phyloP scores from a whole-genome alignment of 2,329 filamentous ascomycete species.

The Claviceps maximensis region DNA sequence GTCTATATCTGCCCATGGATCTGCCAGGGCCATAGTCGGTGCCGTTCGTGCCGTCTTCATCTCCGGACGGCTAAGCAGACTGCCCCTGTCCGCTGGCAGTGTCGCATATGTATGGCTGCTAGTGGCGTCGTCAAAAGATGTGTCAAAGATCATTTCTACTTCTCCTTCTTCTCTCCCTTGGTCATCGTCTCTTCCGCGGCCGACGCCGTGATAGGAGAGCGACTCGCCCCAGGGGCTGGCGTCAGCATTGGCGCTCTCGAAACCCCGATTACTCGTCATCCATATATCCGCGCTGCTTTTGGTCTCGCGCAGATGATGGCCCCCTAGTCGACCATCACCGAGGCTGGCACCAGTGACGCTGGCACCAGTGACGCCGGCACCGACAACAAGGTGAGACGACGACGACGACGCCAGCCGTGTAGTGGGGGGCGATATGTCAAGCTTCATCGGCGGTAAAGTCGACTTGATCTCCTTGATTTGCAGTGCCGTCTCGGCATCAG shows the following conservation, averaged over 20 bases:
- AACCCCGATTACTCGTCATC: slow-evolving; percentile 8
- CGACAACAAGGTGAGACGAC: slow-evolving; percentile 6
- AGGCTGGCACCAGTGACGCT: slow-evolving; percentile 4
- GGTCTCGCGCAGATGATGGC: slow-evolving; percentile 25
- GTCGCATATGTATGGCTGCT: slow-evolving; percentile 7
- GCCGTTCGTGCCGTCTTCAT: slow-evolving; percentile 31
- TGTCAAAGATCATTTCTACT: slow-evolving; percentile 62
- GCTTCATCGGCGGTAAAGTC: slow-evolving; percentile 80
- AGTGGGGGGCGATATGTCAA: slow-evolving; percentile 38
- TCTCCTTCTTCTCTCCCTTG: slow-evolving; percentile 26
- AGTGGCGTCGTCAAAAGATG: slow-evolving; percentile 37
- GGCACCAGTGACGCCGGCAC: slow-evolving; percentile 11
- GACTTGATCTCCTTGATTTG: slow-evolving; percentile 72
- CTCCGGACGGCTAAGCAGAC: slow-evolving; percentile 14
- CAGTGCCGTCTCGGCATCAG: slow-evolving; percentile 36
- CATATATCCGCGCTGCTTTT: slow-evolving; percentile 30
- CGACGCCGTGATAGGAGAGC: slow-evolving; percentile 15
- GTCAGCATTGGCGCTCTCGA: background rate
- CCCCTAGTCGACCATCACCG: background rate
- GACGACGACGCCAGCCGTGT: slow-evolving; percentile 14
- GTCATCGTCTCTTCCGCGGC: slow-evolving; percentile 8
- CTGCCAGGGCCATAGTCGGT: slow-evolving; percentile 34
- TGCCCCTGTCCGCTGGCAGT: slow-evolving; percentile 17
- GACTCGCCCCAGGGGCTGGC: slow-evolving; percentile 7
- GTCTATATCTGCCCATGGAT: slow-evolving; percentile 59